Base-by-base conservation (phyloP, 2,329 filamentous ascomycete genomes). In the Helotiales sp. region DNA sequence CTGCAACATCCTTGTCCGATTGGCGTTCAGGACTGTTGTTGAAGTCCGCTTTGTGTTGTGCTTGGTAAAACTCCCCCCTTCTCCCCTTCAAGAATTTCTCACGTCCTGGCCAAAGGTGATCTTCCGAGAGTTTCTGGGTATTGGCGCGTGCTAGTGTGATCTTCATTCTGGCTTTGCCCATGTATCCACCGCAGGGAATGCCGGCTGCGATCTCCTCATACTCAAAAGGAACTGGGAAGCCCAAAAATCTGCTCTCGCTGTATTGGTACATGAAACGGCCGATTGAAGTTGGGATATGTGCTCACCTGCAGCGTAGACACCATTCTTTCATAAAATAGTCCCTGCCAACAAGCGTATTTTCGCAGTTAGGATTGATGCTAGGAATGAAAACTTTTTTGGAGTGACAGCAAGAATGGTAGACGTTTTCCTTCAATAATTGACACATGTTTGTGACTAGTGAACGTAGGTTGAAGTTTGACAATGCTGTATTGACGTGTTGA, bases 281-380 rank as follows among this genome's bases (percentile, higher is more conserved):
- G 5, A 17, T 13, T 30, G 8, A n/a, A 17, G 17, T 28, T 6
- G 40, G 40, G 30, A 37, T 10, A 20, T n/a, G 7, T 40, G 49
- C 26, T 55, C 45, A 34, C 64, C 58, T 55, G 43, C 64, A 66
- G n/a, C 64, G 64, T 26, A 59, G 64, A 47, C 64, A 66, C 43
- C 43, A 62, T 43, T 59, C 52, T 1, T 24, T 13, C 30, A 59
- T 45, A 13, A 57, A 32, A 28, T 62, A 62, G n/a, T 28, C 47
- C 5, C 15, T 11, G 4, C 26, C 40, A 22, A 59, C 13, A 11
- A 47, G 24, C 20, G 13, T 13, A 6, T 45, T 40, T 32, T 17
- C 15, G 26, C 64, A 66, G 34, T 55, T 13, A 28, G 59, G 52
- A 28, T 52, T 62, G 30, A 50, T 6, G 11, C 58, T 58, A 13